Base-by-base conservation (phyloP, 2,329 filamentous ascomycete genomes). In the Pyrenochaeta sp. region DNA sequence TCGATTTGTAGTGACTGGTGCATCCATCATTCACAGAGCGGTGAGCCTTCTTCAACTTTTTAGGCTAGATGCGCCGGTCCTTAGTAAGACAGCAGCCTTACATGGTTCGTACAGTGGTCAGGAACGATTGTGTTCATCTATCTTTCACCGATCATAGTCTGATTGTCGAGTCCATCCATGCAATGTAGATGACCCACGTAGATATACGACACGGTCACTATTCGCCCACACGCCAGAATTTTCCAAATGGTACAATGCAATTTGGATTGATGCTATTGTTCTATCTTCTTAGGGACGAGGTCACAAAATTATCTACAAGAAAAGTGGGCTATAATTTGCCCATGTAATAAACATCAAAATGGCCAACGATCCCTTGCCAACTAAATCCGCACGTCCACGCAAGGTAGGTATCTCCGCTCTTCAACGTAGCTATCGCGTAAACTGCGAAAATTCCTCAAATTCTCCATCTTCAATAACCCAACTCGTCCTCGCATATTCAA, bases 271-370 rank as follows among this genome's bases (percentile, higher is more conserved):
- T 44, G 13, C 10, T 2, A 44, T 44, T 44, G 25, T 27, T 44
- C 42, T 44, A 44, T 13, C 25, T 10, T 44, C 24, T 8, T 28
- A 19, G 24, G 25, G 15, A 44, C 25, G 24, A 44, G 10, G 12
- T 28, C 25, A n/a, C 42, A 27, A 44, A 43, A 27, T 24, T 44
- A 44, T 44, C 42, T 44, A 44, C 42, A 44, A 44, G 42, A 44
- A 44, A 24, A 24, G 15, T n/a, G 25, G 42, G 24, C 42, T 28
- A 15, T 6, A 6, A 42, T 24, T 15, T 15, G 25, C 24, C 42
- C n/a, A 27, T 15, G 42, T n/a, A 27, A 25, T 5, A 27, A 44
- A 28, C 9, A 27, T 44, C 42, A 28, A 44, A 39, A 44, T 27
- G 15, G 42, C 25, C 42, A 44, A 44, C 42, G n/a, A 8, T 28